Percentiles rank a stretch among this genome's conserved stretches.
Evolutionary conservation across 2,329 filamentous ascomycete species (phyloP).

Genomic region (Paracamarosporium sp.): DNA sequence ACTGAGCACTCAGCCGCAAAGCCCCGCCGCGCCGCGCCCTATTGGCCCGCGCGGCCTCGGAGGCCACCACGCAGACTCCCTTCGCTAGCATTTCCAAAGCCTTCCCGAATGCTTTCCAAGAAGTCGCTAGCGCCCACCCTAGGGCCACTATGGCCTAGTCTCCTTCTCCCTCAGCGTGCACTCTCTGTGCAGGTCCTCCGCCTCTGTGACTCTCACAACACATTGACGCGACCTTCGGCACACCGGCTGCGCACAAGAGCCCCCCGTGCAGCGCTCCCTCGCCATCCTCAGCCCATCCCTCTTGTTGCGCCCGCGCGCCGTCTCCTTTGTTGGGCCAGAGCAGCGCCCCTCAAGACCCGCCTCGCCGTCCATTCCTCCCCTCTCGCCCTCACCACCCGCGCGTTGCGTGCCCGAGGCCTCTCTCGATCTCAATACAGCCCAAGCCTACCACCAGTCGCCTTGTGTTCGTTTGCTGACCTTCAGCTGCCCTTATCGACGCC

Average conservation of each 20-base stretch:
- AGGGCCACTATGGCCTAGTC: conserved; percentile 14
- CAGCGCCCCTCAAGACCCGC: conserved; percentile 31
- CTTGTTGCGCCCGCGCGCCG: conserved; percentile 29
- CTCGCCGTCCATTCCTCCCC: conserved; percentile 29
- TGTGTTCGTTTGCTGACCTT: conserved; percentile 22
- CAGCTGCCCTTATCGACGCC: conserved; percentile 28
- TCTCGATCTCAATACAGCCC: conserved; percentile 17
- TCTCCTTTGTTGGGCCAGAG: conserved; percentile 34
- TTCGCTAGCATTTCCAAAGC: background rate
- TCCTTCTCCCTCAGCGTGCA: conserved; percentile 1
- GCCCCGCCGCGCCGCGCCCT: background rate
- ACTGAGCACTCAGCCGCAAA: background rate
- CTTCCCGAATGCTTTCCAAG: conserved; percentile 3
- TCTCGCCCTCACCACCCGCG: conserved; percentile 27
- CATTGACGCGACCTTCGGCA: conserved; percentile 24
- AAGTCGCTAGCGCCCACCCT: conserved; percentile 1
- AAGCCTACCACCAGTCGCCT: conserved; percentile 26
- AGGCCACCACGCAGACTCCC: background rate
- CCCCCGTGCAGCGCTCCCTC: conserved; percentile 24
- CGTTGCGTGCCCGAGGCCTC: conserved; percentile 27
- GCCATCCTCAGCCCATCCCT: conserved; percentile 18
- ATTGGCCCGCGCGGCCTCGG: background rate
- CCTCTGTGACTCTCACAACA: conserved; percentile 30
- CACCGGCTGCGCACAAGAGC: conserved; percentile 15
- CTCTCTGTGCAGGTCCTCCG: conserved; percentile 21